Evolutionary conservation across 345 rosid genomes (phyloP), one percentile per base, ranked within the genome.

Genomic region (Linum trigynum): DNA sequence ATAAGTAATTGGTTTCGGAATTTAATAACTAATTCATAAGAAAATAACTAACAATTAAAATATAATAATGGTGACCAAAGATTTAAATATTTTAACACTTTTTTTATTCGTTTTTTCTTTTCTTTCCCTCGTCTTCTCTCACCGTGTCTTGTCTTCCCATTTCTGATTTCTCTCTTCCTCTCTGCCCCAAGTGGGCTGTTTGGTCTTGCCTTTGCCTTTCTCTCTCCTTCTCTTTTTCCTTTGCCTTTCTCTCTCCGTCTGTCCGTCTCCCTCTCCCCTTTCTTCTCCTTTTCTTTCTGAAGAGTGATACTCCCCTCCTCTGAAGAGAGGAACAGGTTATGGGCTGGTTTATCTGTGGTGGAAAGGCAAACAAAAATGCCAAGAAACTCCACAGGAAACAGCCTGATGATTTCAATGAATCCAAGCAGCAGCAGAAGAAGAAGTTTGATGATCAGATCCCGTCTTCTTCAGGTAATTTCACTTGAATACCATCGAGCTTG

Each of bases 311-410:
- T 58, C 61, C 61, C 53, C 50, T 40, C 45, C 69, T 9, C 50
- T 37, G 12, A 57, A 59, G 51, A 17, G 23, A 45, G 48, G 55
- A 50, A 45, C 2, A 43, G 57, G 42, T 55, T 73, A 85, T 87
- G 95, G 79, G 89, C 48, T 87, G 95, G 89, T 71, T 88, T 65
- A 88, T 83, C 4, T 88, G 95, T 68, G 83, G 83, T 69, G 95
- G 91, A 32, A 73, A 76, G 61, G 76, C 89, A 23, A 76, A 69
- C 11, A 78, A 70, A 37, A 78, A 48, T 64, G 67, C 73, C 32
- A 80, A 75, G 63, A 40, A 57, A 17, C 36, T 32, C 61, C 36
- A 57, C 59, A 57, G 38, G 36, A 57, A 57, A 57, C 61, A 37
- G 38, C 36, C 9, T 16, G 9, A 57, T 32, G 61, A 57, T 57